Base-by-base conservation (phyloP, 169 alveolate species). In the Theileria equi region DNA sequence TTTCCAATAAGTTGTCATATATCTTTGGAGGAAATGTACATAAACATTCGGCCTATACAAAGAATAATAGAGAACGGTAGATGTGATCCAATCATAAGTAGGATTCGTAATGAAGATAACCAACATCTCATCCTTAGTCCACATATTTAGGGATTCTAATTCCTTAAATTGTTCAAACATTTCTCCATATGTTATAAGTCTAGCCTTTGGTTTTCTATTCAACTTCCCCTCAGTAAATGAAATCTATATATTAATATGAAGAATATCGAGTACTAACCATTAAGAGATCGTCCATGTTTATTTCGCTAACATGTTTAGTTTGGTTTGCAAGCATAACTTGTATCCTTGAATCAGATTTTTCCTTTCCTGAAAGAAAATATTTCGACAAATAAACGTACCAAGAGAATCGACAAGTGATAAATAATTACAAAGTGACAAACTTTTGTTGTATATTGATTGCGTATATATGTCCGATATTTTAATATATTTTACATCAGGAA, bases 1-100 rank as follows among this genome's bases (percentile, higher is more conserved):
- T 53, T 77, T 77, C 86, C 86, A 77, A 48, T 77, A 77, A 21
- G 86, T 77, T 29, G 86, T 58, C 77, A 41, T 77, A 53, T 77
- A 77, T 11, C 86, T 66, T 65, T 77, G 86, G 54, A 77, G 44
- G 35, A 77, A 77, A 58, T 77, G 62, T 11, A 77, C 17, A n/a
- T 49, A 41, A 23, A 67, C 81, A 48, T 77, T 77, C 28, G 76
- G 66, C 35, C 86, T 71, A 35, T 60, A 31, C 8, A 77, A 31
- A 21, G 71, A 66, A 59, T 77, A 77, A 40, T 65, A 77, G 34
- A 77, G 77, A 36, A 66, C 63, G 3, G 59, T 50, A 43, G 72
- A 52, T 28, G 78, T 66, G 25, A 77, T 44, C 58, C 45, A 67
- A 48, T 77, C 86, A 41, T 77, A 77, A 19, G 81, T 77, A 6